Conservation (phyloP, 163 green algal genomes). For the Scenedesmus sp. region DNA sequence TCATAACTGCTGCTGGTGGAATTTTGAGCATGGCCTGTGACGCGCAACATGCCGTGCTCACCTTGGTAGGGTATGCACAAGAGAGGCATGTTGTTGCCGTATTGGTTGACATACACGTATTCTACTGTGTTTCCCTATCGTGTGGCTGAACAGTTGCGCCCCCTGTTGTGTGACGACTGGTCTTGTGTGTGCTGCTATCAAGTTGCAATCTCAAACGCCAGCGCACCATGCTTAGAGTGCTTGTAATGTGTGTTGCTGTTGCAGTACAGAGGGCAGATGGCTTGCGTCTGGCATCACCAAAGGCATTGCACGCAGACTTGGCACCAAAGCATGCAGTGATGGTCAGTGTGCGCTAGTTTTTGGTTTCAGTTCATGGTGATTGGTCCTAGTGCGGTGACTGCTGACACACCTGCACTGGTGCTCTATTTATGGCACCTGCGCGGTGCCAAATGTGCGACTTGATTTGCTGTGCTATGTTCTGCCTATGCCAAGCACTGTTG, state of each 20-base stretch:
- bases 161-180: background rate
- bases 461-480: background rate
- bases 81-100: background rate
- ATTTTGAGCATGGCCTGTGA: background rate
- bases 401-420: background rate
- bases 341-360: background rate
- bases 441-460: background rate
- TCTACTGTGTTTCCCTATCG: background rate
- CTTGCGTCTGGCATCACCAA: background rate
- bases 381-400: background rate
- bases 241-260: background rate
- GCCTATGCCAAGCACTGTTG: background rate
- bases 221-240: background rate
- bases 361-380: background rate
- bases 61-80: background rate
- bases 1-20: background rate
- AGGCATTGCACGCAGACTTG: background rate
- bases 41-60: background rate
- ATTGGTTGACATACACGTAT: background rate
- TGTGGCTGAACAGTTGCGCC: background rate
- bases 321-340: background rate
- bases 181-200: background rate
- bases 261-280: background rate
- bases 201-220: too few relatives aligned
- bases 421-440: too few relatives aligned